These are phyloP conservation scores for Astragalus glycyphyllos DNA, from an alignment of 306 rosid genomes.

Conservation along the genomic window DNA sequence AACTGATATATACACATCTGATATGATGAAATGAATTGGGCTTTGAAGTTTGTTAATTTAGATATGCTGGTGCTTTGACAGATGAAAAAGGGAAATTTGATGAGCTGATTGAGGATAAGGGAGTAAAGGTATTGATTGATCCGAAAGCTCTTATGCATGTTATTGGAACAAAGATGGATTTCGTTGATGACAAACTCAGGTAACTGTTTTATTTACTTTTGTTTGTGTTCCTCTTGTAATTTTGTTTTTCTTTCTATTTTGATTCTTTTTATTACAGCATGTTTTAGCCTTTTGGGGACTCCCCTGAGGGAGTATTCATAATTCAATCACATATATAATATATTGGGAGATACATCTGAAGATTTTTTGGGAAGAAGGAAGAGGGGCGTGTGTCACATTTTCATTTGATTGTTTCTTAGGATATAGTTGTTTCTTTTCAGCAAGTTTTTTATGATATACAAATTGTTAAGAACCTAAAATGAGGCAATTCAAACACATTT, in stretches of 20 bases:
- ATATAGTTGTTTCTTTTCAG: too few species aligned
- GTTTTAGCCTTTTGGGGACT: background rate
- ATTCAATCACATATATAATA: background rate
- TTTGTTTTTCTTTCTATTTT: background rate
- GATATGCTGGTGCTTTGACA: slow-evolving; percentile 45
- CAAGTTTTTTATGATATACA: background rate
- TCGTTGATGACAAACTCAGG: slow-evolving; percentile 95
- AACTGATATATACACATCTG: background rate
- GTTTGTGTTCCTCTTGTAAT: background rate
- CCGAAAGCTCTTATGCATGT: slow-evolving; percentile 99
- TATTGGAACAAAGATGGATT: slow-evolving; percentile 96
- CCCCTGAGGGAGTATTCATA: too few species aligned
- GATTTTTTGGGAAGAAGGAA: background rate
- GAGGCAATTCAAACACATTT: background rate
- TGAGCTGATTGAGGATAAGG: slow-evolving; percentile 90
- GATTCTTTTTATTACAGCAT: background rate
- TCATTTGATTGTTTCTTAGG: background rate
- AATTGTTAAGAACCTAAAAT: background rate
- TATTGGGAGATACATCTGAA: background rate
- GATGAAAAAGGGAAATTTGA: slow-evolving; percentile 96
- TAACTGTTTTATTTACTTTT: slow-evolving; percentile 36
- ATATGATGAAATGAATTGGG: slow-evolving; percentile 2
- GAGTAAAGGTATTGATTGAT: slow-evolving; percentile 87
- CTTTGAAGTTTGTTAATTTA: slow-evolving; percentile 7
- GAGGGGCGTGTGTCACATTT: background rate